Percentiles rank a stretch among this genome's conserved stretches.
Evolutionary conservation across 306 rosid genomes (phyloP).

Genomic region (Ormosia semicastrata): DNA sequence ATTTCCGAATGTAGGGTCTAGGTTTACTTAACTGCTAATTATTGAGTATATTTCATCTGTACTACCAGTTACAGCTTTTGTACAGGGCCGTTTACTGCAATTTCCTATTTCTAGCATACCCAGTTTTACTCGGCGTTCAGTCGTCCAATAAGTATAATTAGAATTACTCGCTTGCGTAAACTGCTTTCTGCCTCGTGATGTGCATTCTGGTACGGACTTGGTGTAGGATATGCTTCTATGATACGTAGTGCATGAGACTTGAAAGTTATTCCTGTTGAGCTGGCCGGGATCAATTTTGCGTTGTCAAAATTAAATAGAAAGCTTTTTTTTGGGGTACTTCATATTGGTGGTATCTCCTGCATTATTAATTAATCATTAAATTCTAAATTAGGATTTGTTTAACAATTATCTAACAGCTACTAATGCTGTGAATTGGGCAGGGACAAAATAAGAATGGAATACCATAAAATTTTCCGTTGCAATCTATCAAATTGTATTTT

Average conservation of each 20-base stretch:
- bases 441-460: background rate
- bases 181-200: no score
- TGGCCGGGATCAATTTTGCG: background rate
- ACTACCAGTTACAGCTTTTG: background rate
- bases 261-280: no score
- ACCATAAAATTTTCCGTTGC: background rate
- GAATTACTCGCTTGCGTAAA: background rate
- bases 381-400: background rate
- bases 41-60: background rate
- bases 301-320: background rate
- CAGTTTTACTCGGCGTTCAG: background rate
- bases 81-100: background rate
- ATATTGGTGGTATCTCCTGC: background rate
- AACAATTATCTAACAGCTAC: background rate
- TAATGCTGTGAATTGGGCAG: background rate
- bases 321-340: background rate
- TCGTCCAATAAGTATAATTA: background rate
- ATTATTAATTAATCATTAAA: background rate
- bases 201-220: background rate
- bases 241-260: no score
- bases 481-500: background rate
- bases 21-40: background rate
- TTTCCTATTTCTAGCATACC: background rate
- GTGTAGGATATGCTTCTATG: background rate
- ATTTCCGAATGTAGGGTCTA: conserved; percentile 51